Conservation (phyloP, 75 land plant species). For the Cryptomeria japonica region DNA sequence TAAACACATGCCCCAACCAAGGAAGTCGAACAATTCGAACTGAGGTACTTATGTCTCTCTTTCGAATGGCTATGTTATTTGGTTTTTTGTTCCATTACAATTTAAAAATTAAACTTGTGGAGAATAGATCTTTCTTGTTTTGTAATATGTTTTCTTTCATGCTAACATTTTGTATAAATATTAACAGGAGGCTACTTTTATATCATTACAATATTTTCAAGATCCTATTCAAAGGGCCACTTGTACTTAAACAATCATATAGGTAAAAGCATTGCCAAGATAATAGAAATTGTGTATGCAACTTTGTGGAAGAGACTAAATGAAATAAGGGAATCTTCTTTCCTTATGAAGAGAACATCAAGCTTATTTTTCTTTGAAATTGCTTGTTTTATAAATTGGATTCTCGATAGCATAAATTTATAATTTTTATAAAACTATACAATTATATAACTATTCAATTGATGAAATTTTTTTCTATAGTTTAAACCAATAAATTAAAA, state of each 20-base stretch:
- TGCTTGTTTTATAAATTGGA: not conserved
- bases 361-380: not conserved
- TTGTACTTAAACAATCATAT: not conserved
- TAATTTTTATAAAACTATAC: not conserved
- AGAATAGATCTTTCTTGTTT: not conserved
- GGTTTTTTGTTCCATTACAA: not conserved
- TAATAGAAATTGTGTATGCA: not conserved
- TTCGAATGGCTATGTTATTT: not conserved
- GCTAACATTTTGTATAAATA: conserved; percentile 4
- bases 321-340: not conserved
- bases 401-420: not conserved
- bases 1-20: conserved; percentile 91
- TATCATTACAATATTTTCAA: conserved; percentile 91
- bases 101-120: not conserved
- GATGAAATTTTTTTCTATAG: not conserved
- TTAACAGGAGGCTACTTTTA: conserved; percentile 82
- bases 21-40: conserved; percentile 97
- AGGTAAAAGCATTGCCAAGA: not conserved
- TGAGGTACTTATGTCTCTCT: conserved; percentile 56
- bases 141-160: not conserved
- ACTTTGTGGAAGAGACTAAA: not conserved
- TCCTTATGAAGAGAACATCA: no score
- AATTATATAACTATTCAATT: not conserved
- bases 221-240: conserved; percentile 65
- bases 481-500: not conserved